Evolutionary conservation across 176 grass and related monocot species (phyloP), one percentile per base, ranked within the genome.

Genomic region (Ensete glaucum): DNA sequence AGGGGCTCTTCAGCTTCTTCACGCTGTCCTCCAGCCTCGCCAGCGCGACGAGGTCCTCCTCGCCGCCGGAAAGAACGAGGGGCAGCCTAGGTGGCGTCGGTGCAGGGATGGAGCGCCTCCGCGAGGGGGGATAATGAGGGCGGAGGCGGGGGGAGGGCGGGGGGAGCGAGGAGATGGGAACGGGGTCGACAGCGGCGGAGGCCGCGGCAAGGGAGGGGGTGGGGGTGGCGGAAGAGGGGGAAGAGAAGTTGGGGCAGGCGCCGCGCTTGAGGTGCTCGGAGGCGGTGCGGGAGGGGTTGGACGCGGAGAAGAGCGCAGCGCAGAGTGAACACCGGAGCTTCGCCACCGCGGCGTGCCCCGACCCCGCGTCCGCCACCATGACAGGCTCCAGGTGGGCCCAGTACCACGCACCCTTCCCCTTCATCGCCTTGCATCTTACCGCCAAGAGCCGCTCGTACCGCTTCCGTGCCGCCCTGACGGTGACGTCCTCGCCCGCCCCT

Each of bases 1-100:
- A 51, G 14, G 93, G 87, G 19, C 86, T 92, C 82, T 81, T 88
- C 16, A 96, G 86, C 6, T 50, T 71, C 67, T 20, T 71, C 43
- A 71, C 67, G 67, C 67, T 71, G 16, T 71, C 67, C 67, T 71
- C 67, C 34, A 71, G 27, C 34, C 27, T 71, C 16, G 67, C 67
- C 5, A 71, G 67, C 27, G 67, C 67, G 67, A 48, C 15, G 43
- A 71, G 67, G 67, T 71, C 67, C 34, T 48, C 67, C 67, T 50
- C 51, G 27, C 67, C 67, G 11, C 67, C 67, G 8, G 67, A 71
- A 29, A 71, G 67, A 7, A 71, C 67, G 8, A 71, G 16, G 16
- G 67, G 22, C 67, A 1, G 34, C 67, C 25, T 71, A 6, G 27
- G 16, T 29, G 6, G 15, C 34, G 67, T 26, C 67, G 43, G 67